Conservation (phyloP, 2,329 filamentous ascomycete species). For the Daldinia sp. region DNA sequence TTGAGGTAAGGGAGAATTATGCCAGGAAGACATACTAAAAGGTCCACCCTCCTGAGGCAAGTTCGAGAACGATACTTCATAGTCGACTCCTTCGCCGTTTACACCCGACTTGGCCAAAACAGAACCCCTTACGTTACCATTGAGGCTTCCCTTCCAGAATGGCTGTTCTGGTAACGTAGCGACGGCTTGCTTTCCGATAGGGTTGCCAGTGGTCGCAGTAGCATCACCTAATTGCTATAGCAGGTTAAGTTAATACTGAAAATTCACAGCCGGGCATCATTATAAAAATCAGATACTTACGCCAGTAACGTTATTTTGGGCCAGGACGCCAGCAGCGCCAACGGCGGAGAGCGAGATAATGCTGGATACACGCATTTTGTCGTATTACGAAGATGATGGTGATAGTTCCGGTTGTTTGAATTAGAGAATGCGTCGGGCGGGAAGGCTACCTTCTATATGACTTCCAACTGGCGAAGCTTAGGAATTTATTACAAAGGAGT, state of each 20-base stretch:
- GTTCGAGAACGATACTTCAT: slow-evolving; percentile 64
- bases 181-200: slow-evolving; percentile 60
- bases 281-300: slow-evolving; percentile 35
- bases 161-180: slow-evolving; percentile 63
- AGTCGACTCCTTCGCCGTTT: slow-evolving; percentile 63
- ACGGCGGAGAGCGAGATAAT: slow-evolving; percentile 40
- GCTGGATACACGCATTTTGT: slow-evolving; percentile 42
- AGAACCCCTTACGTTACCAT: slow-evolving; percentile 63
- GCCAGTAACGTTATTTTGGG: slow-evolving; percentile 40
- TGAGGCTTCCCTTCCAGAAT: slow-evolving; percentile 58
- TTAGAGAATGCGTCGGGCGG: too few relatives aligned
- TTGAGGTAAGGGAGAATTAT: not conserved
- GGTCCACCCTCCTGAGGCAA: slow-evolving; percentile 65
- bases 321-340: slow-evolving; percentile 38
- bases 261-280: not conserved
- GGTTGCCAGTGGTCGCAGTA: slow-evolving; percentile 62
- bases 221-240: slow-evolving; percentile 59
- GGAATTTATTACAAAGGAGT: slow-evolving; percentile 8
- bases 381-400: not conserved
- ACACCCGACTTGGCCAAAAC: slow-evolving; percentile 57
- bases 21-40: slow-evolving; percentile 59
- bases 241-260: slow-evolving; percentile 26
- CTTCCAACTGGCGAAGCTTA: slow-evolving; percentile 4
- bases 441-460: too few relatives aligned
- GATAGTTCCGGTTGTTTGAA: slow-evolving; percentile 9